phyloP scores from a whole-genome alignment of 306 rosid genomes.

The Sphenostylis stenocarpa region DNA sequence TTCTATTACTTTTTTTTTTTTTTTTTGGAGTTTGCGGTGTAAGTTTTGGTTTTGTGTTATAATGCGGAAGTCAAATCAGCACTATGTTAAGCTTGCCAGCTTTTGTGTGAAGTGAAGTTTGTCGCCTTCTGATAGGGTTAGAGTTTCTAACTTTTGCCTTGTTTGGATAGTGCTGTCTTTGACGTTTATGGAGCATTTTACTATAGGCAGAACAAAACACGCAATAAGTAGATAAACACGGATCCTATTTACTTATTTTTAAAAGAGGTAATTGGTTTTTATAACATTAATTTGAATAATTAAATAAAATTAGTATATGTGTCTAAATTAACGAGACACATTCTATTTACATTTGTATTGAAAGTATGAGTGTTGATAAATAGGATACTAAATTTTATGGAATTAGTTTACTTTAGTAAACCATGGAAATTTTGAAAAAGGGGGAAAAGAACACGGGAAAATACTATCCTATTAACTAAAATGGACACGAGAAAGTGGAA shows the following conservation, averaged over 20 bases:
- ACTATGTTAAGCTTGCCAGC: neutral
- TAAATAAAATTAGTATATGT: neutral
- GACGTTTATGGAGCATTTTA: neutral
- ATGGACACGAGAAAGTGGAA: too few species aligned
- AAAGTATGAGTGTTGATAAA: neutral
- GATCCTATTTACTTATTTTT: neutral
- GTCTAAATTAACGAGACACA: neutral
- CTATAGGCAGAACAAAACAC: neutral
- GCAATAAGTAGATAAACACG: neutral
- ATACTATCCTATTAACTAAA: neutral
- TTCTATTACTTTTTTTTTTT: neutral
- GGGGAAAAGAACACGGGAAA: neutral
- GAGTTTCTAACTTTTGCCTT: neutral
- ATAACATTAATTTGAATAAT: neutral
- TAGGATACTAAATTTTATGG: neutral
- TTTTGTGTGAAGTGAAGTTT: neutral
- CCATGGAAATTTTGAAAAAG: neutral
- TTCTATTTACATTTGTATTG: neutral
- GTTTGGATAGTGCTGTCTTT: neutral
- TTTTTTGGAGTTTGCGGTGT: neutral
- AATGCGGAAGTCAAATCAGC: neutral
- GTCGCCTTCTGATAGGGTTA: neutral
- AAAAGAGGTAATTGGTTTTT: neutral
- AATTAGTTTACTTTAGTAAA: neutral
- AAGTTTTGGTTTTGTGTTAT: neutral